phyloP scores from a whole-genome alignment of 2,329 filamentous ascomycete species.

The Alternaria burnsii region DNA sequence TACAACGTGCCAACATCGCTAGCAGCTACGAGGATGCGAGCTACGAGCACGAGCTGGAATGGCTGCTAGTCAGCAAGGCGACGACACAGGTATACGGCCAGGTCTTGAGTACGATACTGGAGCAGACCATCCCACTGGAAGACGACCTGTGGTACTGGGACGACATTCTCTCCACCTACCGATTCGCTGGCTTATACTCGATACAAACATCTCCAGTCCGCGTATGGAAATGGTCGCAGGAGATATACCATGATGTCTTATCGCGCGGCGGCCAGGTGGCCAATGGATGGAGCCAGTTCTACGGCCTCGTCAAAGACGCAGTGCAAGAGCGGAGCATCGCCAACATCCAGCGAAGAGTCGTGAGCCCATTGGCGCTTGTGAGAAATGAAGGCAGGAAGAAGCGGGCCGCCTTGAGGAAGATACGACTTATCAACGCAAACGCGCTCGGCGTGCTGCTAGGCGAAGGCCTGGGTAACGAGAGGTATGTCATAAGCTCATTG shows the following conservation, averaged over 20 bases:
- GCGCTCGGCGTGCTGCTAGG: slow-evolving; percentile 88
- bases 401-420: slow-evolving; percentile 72
- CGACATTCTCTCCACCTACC: slow-evolving; percentile 79
- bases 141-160: slow-evolving; percentile 98
- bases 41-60: slow-evolving; percentile 83
- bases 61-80: slow-evolving; percentile 90
- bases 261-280: slow-evolving; percentile 51
- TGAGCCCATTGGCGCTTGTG: slow-evolving; percentile 80
- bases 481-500: slow-evolving; percentile 20
- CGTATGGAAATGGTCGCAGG: slow-evolving; percentile 74
- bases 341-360: slow-evolving; percentile 74
- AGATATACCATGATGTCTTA: slow-evolving; percentile 72
- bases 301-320: slow-evolving; percentile 78
- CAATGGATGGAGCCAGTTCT: slow-evolving; percentile 70
- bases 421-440: slow-evolving; percentile 83
- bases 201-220: slow-evolving; percentile 83
- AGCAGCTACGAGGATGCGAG: slow-evolving; percentile 39
- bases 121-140: slow-evolving; percentile 82
- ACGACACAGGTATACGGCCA: slow-evolving; percentile 89
- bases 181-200: slow-evolving; percentile 82
- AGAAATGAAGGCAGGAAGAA: slow-evolving; percentile 79
- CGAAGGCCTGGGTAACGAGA: slow-evolving; percentile 74
- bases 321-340: slow-evolving; percentile 75
- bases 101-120: slow-evolving; percentile 77
- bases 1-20: slow-evolving; percentile 69